Conservation (phyloP, 805 yeast genomes). For the Priceomyces melissophilus region DNA sequence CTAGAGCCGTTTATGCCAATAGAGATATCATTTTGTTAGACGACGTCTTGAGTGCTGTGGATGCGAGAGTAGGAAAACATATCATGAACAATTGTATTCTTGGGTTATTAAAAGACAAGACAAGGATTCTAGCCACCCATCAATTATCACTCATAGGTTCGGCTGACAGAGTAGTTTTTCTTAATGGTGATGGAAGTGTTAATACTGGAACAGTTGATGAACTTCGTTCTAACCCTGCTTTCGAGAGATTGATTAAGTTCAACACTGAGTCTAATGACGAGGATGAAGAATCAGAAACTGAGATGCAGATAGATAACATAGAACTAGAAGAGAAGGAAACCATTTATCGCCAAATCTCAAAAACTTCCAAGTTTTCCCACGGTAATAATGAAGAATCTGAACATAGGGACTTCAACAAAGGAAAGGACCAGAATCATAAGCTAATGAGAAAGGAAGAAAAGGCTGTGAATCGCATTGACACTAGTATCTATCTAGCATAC, state of each 20-base stretch:
- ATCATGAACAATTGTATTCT: slow-evolving; percentile 29
- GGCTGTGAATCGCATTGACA: slow-evolving; percentile 53
- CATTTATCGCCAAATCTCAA: slow-evolving; percentile 9
- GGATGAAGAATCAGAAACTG: slow-evolving; percentile 11
- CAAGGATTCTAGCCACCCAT: slow-evolving; percentile 37
- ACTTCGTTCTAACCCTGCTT: slow-evolving; percentile 22
- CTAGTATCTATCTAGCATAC: slow-evolving; percentile 49
- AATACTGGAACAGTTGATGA: slow-evolving; percentile 29
- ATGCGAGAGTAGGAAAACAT: slow-evolving; percentile 36
- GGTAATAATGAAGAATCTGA: slow-evolving; percentile 31
- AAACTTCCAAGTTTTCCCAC: slow-evolving; percentile 2
- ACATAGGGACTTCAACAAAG: slow-evolving; percentile 27
- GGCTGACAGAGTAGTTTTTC: slow-evolving; percentile 28
- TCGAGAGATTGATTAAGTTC: slow-evolving; percentile 26
- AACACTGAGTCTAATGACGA: slow-evolving; percentile 12
- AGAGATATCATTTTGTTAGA: slow-evolving; percentile 28
- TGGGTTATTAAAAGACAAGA: slow-evolving; percentile 25
- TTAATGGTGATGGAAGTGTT: slow-evolving; percentile 30
- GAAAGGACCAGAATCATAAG: slow-evolving; percentile 19
- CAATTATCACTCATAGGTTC: slow-evolving; percentile 31
- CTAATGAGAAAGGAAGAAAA: slow-evolving; percentile 49
- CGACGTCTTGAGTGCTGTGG: slow-evolving; percentile 37
- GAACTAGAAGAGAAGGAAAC: slow-evolving; percentile 5
- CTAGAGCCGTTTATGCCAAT: slow-evolving; percentile 33
- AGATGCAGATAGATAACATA: slow-evolving; percentile 10